A percentile compares a stretch with the other conserved stretches of the same genome.
Evolutionary conservation across 768 basidiomycete genomes (phyloP).

Genomic region (Hericium alpestre): DNA sequence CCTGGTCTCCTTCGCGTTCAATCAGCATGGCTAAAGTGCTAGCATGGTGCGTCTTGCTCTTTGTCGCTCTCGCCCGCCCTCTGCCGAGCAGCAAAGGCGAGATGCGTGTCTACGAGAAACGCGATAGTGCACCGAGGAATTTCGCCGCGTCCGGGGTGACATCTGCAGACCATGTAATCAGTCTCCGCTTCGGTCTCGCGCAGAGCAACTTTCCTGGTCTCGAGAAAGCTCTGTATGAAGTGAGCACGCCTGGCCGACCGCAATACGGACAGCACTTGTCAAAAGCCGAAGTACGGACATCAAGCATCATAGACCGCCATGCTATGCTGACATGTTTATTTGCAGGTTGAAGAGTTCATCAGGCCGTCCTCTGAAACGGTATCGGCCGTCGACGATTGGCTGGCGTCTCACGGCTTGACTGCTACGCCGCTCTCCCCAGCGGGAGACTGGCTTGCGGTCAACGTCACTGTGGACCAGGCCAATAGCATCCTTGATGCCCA

Average conservation of each 20-base stretch:
- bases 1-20: too few relatives aligned
- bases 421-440: conserved; percentile 5
- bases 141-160: neutral
- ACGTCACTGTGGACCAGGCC: neutral
- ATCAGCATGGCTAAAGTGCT: too few relatives aligned
- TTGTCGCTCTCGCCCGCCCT: too few relatives aligned
- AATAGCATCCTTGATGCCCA: neutral
- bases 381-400: neutral
- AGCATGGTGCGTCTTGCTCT: too few relatives aligned
- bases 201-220: neutral
- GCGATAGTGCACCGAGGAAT: neutral
- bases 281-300: neutral
- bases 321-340: neutral
- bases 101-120: neutral
- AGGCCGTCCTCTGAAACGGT: neutral
- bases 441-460: conserved; percentile 7
- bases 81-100: neutral
- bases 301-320: neutral
- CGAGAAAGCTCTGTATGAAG: neutral
- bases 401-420: conserved; percentile 7
- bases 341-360: neutral
- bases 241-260: neutral
- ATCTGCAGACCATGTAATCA: neutral
- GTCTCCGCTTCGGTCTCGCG: neutral
- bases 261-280: neutral